phyloP scores from a whole-genome alignment of 352 stramenopile genomes.

The Lagenidium sp. region DNA sequence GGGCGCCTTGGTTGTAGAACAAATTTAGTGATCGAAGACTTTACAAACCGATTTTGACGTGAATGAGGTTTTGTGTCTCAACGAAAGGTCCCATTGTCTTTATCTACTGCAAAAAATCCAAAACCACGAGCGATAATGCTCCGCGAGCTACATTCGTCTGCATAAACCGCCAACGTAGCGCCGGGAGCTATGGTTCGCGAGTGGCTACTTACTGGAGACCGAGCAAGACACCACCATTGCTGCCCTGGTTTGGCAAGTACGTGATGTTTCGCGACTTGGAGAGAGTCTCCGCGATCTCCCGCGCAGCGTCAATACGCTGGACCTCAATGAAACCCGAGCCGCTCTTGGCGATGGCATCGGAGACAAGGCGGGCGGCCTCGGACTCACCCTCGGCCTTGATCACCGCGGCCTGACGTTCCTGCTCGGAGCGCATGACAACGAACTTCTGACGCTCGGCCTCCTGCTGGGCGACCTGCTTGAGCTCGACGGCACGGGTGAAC shows the following conservation, averaged over 20 bases:
- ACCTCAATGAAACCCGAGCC: conserved; percentile 99
- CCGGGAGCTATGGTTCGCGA: no score
- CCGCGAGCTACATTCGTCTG: no score
- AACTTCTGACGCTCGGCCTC: conserved; percentile 99
- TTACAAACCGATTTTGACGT: no score
- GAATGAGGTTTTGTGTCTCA: no score
- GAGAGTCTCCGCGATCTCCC: conserved; percentile 98
- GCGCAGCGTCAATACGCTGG: conserved; percentile 99
- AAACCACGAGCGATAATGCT: no score
- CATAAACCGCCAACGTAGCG: no score
- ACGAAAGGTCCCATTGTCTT: no score
- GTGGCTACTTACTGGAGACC: conserved; percentile 47
- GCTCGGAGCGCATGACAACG: conserved; percentile 98
- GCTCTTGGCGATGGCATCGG: conserved; percentile 95
- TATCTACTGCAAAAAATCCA: no score
- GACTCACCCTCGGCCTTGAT: conserved; percentile 96
- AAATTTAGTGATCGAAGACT: no score
- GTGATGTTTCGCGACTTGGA: conserved; percentile 96
- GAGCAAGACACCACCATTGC: conserved; percentile 80
- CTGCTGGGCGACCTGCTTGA: conserved; percentile 99
- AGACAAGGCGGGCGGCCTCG: conserved; percentile 97
- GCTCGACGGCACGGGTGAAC: conserved; percentile 99
- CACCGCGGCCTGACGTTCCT: conserved; percentile 92
- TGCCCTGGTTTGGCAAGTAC: conserved; percentile 94
- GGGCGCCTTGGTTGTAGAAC: conserved; percentile 91